Percentiles rank a stretch among this genome's conserved stretches.
Evolutionary conservation across 2,329 filamentous ascomycete species (phyloP).

Genomic region (Fonsecaea multimorphosa): DNA sequence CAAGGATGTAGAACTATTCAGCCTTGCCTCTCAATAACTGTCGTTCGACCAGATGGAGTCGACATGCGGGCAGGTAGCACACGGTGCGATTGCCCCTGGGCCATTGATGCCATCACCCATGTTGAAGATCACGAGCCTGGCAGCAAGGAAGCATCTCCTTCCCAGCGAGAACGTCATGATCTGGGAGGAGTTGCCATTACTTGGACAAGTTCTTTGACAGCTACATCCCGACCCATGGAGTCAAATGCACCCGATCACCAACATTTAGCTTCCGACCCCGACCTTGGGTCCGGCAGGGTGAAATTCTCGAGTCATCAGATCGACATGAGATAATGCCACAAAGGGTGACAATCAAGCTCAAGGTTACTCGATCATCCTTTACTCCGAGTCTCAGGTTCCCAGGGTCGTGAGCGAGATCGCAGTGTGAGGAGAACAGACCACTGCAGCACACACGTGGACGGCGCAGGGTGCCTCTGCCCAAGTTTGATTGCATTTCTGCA

Average conservation of each 20-base stretch:
- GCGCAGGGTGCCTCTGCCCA: neutral
- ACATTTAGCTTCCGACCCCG: neutral
- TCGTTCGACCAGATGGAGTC: too few species aligned
- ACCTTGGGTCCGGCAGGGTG: neutral
- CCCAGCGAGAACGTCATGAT: neutral
- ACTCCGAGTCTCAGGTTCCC: neutral
- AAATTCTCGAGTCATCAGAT: neutral
- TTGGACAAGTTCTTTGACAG: neutral
- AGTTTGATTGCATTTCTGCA: slow-evolving; percentile 11
- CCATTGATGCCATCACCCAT: neutral
- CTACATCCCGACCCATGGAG: neutral
- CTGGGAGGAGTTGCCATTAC: neutral
- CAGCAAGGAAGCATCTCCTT: too few species aligned
- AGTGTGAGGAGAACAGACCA: neutral
- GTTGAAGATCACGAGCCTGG: too few species aligned
- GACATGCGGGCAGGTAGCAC: neutral
- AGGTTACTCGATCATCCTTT: neutral
- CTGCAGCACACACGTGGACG: neutral
- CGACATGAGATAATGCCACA: neutral
- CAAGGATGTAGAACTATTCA: too few species aligned
- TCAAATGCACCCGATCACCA: neutral
- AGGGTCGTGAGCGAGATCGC: neutral
- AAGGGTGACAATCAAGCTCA: neutral
- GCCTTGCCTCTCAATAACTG: too few species aligned
- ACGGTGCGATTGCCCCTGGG: neutral